Percentiles rank a stretch among this genome's conserved stretches.
Evolutionary conservation across 257 asterid species (phyloP).

Genomic region (Striga asiatica): DNA sequence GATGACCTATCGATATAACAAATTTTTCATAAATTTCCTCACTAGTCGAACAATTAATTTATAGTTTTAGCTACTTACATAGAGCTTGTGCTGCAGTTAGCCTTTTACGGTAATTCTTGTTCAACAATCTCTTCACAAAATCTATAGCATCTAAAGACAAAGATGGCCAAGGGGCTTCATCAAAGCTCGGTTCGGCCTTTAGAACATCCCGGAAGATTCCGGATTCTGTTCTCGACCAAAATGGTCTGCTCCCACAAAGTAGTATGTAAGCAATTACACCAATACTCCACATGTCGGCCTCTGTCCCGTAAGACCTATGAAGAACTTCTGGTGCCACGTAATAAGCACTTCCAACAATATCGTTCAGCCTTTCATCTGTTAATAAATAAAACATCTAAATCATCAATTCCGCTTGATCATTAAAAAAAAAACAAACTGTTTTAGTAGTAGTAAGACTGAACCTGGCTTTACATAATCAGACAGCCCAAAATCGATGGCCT

Average conservation of each 20-base stretch:
- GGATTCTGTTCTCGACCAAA: conserved; percentile 64
- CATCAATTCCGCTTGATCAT: conserved; percentile 3
- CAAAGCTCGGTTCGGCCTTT: conserved; percentile 38
- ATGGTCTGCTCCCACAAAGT: conserved; percentile 84
- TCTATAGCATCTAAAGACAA: conserved; percentile 74
- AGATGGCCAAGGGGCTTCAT: conserved; percentile 81
- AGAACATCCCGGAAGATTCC: conserved; percentile 62
- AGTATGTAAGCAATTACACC: conserved; percentile 90
- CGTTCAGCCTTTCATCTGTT: conserved; percentile 76
- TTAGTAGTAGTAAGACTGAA: conserved; percentile 14
- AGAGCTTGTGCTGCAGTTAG: conserved; percentile 87
- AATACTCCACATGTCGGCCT: conserved; percentile 95
- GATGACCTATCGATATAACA: conserved; percentile 64
- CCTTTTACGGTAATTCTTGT: conserved; percentile 83
- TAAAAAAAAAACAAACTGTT: background rate
- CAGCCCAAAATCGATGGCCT: conserved; percentile 90
- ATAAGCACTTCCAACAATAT: conserved; percentile 89
- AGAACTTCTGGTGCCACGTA: conserved; percentile 81
- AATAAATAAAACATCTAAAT: conserved; percentile 1
- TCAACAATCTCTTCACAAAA: conserved; percentile 74
- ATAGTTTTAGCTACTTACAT: conserved; percentile 33
- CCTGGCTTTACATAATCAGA: conserved; percentile 95
- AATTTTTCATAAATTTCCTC: background rate
- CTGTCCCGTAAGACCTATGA: conserved; percentile 87
- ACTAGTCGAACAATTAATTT: no score